Evolutionary conservation across 2,329 filamentous ascomycete genomes (phyloP), one percentile per base, ranked within the genome.

Genomic region (Xylariaceae sp.): DNA sequence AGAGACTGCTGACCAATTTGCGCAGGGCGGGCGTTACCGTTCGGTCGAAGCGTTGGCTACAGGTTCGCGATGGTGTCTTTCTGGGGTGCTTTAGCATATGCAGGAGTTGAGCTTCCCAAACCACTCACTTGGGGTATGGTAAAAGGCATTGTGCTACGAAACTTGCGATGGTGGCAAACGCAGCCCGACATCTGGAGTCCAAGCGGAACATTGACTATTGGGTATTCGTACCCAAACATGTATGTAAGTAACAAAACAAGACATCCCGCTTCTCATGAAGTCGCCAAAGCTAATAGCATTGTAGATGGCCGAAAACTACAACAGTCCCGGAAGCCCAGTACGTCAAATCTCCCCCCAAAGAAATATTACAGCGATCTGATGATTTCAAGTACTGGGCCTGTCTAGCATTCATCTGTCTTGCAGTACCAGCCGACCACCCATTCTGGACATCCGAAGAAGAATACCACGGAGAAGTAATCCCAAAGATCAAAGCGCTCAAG

Each of bases 41-140:
- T 90, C 57, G 88, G 88, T 3, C 80, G 88, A 42, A 89, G 85
- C 45, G 78, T 91, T 44, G 88, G 86, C 6, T 92, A 92, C 65
- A 81, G 87, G n/a, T 91, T 90, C 66, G 87, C 86, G 43, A 90
- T 90, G 83, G 83, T 86, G n/a, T 86, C 83, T 0, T 91, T 91
- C 70, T 91, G 87, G 87, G 84, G 86, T 11, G 85, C 87, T 0
- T 69, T 90, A 27, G 88, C 86, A 1, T 90, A 89, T 60, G 86
- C 87, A 4, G 83, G 83, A 56, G 83, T 90, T 44, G 85, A 89
- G 46, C 75, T 90, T 5, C 86, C 87, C 0, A 75, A 75, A 7
- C 86, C 87, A 0, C 70, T 91, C 46, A 86, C 83, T 2, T 90
- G 87, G 86, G 87, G 88, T 2, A 85, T 88, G 59, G 83, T 90